Percentiles rank a stretch among this genome's conserved stretches.
These are phyloP conservation scores for Basidiobolus heterosporus DNA, from an alignment of 371 early-diverging fungal species.

Conservation along the genomic window DNA sequence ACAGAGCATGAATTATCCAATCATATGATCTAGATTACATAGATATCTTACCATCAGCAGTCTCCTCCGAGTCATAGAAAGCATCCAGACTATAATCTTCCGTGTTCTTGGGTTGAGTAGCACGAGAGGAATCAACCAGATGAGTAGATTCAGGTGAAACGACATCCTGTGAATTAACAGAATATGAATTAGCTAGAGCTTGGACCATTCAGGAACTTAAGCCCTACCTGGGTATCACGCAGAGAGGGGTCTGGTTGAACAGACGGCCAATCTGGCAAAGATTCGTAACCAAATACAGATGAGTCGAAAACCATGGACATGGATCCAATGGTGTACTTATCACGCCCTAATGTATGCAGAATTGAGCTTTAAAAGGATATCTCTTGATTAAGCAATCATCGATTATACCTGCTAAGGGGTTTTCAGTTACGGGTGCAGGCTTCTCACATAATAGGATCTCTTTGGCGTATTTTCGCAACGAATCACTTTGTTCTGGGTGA, in stretches of 20 bases:
- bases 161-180: too few relatives aligned
- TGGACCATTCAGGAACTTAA: neutral
- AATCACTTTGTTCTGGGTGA: too few relatives aligned
- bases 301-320: constrained; percentile 62
- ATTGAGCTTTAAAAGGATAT: neutral
- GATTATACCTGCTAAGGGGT: constrained; percentile 4
- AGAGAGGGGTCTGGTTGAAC: constrained; percentile 47
- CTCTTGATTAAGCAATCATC: neutral
- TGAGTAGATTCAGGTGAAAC: too few relatives aligned
- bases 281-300: constrained; percentile 53
- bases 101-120: neutral
- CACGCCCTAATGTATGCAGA: constrained; percentile 1
- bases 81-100: neutral
- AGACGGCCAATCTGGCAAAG: constrained; percentile 69
- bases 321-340: constrained; percentile 53
- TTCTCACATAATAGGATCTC: constrained; percentile 5
- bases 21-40: neutral
- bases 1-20: neutral
- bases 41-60: neutral
- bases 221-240: constrained; percentile 22
- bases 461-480: constrained; percentile 4
- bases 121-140: neutral
- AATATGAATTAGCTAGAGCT: neutral
- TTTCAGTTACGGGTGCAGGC: constrained; percentile 7
- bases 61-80: neutral